Evolutionary conservation across 2,329 filamentous ascomycete genomes (phyloP).

Genomic region (Colletotrichum lindemuthianum): DNA sequence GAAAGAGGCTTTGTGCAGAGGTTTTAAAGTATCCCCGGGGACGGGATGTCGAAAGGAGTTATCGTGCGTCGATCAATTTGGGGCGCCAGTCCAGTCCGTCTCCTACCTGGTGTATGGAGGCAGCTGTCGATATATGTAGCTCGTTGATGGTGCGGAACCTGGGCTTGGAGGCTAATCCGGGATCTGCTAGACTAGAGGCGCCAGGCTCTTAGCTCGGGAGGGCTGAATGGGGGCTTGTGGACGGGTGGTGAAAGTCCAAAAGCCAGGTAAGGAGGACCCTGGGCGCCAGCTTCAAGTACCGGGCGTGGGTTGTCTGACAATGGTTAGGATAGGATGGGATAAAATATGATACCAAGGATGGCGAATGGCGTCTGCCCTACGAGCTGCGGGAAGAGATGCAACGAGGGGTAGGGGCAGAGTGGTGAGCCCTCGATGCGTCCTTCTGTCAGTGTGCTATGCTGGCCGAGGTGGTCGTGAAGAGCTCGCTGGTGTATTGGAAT

Average conservation of each 20-base stretch:
- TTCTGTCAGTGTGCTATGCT: constrained; percentile 1
- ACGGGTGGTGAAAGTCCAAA: constrained; percentile 30
- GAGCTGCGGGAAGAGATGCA: not conserved
- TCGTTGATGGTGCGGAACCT: constrained; percentile 36
- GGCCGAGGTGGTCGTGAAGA: constrained; percentile 2
- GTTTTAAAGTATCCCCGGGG: constrained; percentile 33
- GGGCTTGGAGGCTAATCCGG: constrained; percentile 41
- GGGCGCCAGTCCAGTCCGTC: constrained; percentile 31
- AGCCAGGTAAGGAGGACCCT: constrained; percentile 26
- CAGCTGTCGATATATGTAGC: constrained; percentile 37
- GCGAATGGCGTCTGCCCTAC: constrained; percentile 25
- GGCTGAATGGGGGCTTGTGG: constrained; percentile 47
- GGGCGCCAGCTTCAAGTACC: constrained; percentile 35
- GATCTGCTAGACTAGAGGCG: constrained; percentile 43
- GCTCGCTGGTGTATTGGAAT: constrained; percentile 11
- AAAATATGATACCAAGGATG: not conserved
- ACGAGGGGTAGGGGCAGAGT: not conserved
- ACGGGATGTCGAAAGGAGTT: constrained; percentile 34
- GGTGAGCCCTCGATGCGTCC: not conserved
- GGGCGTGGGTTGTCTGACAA: constrained; percentile 30
- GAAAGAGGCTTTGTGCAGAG: constrained; percentile 32
- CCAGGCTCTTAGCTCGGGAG: constrained; percentile 48
- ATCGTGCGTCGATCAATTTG: constrained; percentile 35
- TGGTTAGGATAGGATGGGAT: not conserved
- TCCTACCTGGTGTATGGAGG: constrained; percentile 26